phyloP scores from a whole-genome alignment of 495 filamentous ascomycete genomes.

The Mycothermus thermophilus region DNA sequence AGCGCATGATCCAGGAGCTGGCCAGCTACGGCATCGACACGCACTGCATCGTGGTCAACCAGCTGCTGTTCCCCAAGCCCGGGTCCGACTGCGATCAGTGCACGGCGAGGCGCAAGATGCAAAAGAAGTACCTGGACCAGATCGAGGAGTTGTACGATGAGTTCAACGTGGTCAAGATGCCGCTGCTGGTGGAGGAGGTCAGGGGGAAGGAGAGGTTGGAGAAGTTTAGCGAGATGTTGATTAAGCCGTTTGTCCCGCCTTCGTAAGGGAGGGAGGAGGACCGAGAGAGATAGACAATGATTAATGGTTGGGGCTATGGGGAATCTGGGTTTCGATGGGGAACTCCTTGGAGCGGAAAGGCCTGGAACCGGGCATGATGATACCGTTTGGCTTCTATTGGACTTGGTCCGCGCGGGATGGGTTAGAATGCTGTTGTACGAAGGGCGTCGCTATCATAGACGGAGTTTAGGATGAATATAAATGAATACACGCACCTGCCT shows the following conservation, averaged over 20 bases:
- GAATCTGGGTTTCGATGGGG: too few relatives aligned
- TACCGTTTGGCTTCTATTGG: too few relatives aligned
- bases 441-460: too few relatives aligned
- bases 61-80: constrained; percentile 83
- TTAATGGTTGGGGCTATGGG: too few relatives aligned
- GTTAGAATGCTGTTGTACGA: too few relatives aligned
- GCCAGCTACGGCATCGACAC: constrained; percentile 90
- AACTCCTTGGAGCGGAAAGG: too few relatives aligned
- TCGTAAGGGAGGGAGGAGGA: constrained; percentile 18
- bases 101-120: constrained; percentile 90
- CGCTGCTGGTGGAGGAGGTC: constrained; percentile 86
- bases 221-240: constrained; percentile 86
- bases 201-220: constrained; percentile 87
- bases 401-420: too few relatives aligned
- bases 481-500: too few relatives aligned
- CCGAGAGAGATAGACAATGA: too few relatives aligned
- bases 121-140: constrained; percentile 98
- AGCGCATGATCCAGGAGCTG: constrained; percentile 98
- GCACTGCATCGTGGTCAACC: constrained; percentile 95
- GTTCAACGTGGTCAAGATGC: constrained; percentile 98
- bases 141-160: constrained; percentile 98
- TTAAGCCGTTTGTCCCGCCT: constrained; percentile 72
- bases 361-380: too few relatives aligned
- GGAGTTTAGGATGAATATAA: too few relatives aligned
- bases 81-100: constrained; percentile 88